A percentile compares a stretch with the other conserved stretches of the same genome.
Conservation (phyloP, 306 rosid genomes). For the Pachyrhizus erosus region DNA sequence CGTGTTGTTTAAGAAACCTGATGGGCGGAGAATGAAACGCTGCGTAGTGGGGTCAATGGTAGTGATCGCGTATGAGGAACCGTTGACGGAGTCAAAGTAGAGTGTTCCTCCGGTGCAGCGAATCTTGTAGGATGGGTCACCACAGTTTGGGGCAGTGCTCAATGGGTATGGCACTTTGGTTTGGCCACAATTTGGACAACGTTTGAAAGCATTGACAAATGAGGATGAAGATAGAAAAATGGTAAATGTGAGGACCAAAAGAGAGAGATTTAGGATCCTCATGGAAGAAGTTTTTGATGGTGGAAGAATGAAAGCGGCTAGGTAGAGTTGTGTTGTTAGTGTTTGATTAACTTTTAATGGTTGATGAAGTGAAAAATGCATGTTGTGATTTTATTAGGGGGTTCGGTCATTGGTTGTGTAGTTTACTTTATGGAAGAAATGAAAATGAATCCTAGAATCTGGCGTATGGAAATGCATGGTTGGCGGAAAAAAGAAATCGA, state of each 20-base stretch:
- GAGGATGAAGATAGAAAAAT: not conserved
- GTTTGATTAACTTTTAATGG: not conserved
- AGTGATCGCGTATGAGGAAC: slow-evolving; percentile 44
- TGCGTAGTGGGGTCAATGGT: slow-evolving; percentile 41
- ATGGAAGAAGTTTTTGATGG: not conserved
- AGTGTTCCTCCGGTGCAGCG: slow-evolving; percentile 13
- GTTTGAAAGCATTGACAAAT: not conserved
- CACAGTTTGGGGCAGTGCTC: slow-evolving; percentile 50
- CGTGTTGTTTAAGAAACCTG: not conserved
- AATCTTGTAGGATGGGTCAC: slow-evolving; percentile 46
- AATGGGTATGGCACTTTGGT: slow-evolving; percentile 51
- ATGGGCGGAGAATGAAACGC: slow-evolving; percentile 41
- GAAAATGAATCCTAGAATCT: not conserved
- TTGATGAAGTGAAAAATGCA: not conserved
- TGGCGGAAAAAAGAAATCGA: not conserved
- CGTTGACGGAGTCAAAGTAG: slow-evolving; percentile 42
- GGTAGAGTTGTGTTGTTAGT: not conserved
- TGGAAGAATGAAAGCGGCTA: not conserved
- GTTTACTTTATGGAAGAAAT: not conserved
- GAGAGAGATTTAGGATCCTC: not conserved
- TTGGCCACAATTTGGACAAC: slow-evolving; percentile 45
- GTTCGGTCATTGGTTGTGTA: not conserved
- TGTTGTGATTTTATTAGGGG: not conserved
- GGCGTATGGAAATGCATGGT: not conserved
- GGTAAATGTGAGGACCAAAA: slow-evolving; percentile 5